phyloP scores from a whole-genome alignment of 1,284 basidiomycete species.

The Ustilago loliicola region DNA sequence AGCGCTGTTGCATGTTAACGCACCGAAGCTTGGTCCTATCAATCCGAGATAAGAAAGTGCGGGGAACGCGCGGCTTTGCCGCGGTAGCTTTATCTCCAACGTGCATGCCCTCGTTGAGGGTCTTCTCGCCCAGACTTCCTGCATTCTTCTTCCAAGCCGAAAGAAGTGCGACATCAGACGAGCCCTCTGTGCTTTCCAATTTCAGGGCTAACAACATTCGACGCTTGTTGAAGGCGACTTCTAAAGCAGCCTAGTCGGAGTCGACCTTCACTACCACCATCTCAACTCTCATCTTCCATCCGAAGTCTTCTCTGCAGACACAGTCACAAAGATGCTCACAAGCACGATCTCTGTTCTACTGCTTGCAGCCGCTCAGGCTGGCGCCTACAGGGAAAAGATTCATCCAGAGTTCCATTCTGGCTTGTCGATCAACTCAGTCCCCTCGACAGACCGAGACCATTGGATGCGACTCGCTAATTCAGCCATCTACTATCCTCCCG shows the following conservation, averaged over 20 bases:
- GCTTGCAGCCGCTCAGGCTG: not conserved
- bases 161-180: no score
- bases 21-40: no score
- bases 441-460: constrained; percentile 31
- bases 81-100: constrained; percentile 12
- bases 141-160: not conserved
- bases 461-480: constrained; percentile 50
- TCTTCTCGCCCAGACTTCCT: not conserved
- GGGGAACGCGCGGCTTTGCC: constrained; percentile 11
- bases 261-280: constrained; percentile 10
- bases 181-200: not conserved
- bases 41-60: constrained; percentile 18
- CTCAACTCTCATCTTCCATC: not conserved
- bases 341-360: not conserved
- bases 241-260: not conserved
- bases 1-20: no score
- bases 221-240: not conserved
- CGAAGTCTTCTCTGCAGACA: not conserved
- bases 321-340: constrained; percentile 7
- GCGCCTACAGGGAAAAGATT: constrained; percentile 20
- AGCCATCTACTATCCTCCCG: constrained; percentile 39
- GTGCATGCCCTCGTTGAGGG: not conserved
- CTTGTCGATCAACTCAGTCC: constrained; percentile 52
- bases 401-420: constrained; percentile 53
- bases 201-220: not conserved